phyloP scores from a whole-genome alignment of 352 stramenopile genomes.

The Halophytophthora polymorphica region DNA sequence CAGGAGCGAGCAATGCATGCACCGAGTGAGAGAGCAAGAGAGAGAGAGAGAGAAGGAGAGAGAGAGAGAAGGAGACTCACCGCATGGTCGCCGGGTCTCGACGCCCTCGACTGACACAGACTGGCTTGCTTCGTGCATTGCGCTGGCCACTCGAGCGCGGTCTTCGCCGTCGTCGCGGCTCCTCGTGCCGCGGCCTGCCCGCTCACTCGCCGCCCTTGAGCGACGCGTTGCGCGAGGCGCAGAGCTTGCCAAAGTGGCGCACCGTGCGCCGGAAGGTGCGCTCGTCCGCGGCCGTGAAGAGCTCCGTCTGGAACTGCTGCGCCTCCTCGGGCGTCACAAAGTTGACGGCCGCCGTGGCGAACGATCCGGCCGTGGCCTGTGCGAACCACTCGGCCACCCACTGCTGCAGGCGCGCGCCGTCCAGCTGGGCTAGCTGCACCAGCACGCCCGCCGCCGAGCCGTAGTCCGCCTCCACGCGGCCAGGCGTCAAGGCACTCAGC shows the following conservation, averaged over 20 bases:
- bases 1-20: too few species aligned
- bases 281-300: slow-evolving; percentile 64
- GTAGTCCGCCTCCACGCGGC: slow-evolving; percentile 76
- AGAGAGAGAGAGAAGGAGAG: too few species aligned
- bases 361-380: slow-evolving; percentile 33
- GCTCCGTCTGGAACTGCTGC: slow-evolving; percentile 54
- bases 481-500: slow-evolving; percentile 49
- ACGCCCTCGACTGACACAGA: too few species aligned
- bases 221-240: slow-evolving; percentile 65
- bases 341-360: slow-evolving; percentile 36
- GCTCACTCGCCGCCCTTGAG: slow-evolving; percentile 28
- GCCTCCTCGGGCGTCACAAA: slow-evolving; percentile 65
- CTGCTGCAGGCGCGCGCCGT: slow-evolving; percentile 53
- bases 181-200: slow-evolving; percentile 4
- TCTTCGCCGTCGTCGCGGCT: background rate
- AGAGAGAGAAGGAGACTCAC: too few species aligned
- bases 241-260: slow-evolving; percentile 83
- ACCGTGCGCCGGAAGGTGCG: slow-evolving; percentile 69
- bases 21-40: too few species aligned
- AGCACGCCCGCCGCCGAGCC: slow-evolving; percentile 74
- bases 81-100: too few species aligned
- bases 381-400: slow-evolving; percentile 68
- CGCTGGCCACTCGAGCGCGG: background rate
- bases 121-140: too few species aligned
- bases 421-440: slow-evolving; percentile 64